Evolutionary conservation across 495 filamentous ascomycete genomes (phyloP), one percentile per base, ranked within the genome.

Genomic region (Talaromyces ruber): DNA sequence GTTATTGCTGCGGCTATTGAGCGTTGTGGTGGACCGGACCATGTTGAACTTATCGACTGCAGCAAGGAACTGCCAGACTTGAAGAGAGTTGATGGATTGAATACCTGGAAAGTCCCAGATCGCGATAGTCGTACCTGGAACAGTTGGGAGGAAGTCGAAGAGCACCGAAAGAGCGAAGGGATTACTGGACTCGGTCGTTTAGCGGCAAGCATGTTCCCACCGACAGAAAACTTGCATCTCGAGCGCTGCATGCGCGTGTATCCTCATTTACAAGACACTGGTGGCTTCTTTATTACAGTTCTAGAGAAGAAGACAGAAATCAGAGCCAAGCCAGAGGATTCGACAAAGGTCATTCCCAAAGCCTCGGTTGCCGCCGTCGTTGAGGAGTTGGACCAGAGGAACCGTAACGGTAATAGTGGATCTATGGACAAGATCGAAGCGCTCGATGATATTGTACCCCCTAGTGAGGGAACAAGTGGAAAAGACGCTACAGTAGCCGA

Each of bases 271-370:
- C 95, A 98, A 73, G 91, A 99, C 67, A 98, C 94, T 47, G 94
- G 94, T 61, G 92, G 86, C 25, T 99, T 99, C 81, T 99, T 98
- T 77, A 96, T 99, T 68, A 84, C 92, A 0, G 91, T 97, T 3
- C 78, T 99, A 25, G 89, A 96, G 75, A 99, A 99, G 81, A 84
- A 83, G 65, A 79, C 81, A 7, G 95, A 98, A 67, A 96, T 98
- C 72, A 87, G 83, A 64, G 87, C 91, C 2, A 90, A 88, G 74
- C 86, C 90, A 56, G 90, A 95, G 74, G 75, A 83, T n/a, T 77
- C 81, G 51, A 68, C 74, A 50, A 89, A 86, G 70, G 80, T 84
- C 61, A 80, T 79, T 52, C 77, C 74, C 37, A 76, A 77, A 64
- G 74, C 75, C 8, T 72, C 77, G 1, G 76, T 87, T 55, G 76